Evolutionary conservation across 371 early-diverging fungal genomes (phyloP).

Genomic region (Gilbertella persicaria): DNA sequence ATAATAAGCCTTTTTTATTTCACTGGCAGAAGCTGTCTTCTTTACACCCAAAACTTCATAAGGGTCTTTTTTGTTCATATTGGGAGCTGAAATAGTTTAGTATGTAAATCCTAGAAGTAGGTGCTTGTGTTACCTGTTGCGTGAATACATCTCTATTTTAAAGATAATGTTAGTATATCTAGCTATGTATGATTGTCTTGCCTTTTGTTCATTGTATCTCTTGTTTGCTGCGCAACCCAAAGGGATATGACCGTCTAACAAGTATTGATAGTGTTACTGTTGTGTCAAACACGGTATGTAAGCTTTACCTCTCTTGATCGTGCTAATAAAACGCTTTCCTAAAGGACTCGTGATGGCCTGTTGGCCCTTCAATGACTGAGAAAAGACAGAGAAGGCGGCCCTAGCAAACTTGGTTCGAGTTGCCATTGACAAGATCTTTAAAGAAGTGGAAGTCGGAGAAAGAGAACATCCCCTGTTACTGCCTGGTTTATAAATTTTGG

Average conservation of each 20-base stretch:
- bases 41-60: slow-evolving; percentile 83
- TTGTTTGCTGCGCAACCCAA: neutral
- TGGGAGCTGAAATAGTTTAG: too few relatives aligned
- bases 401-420: too few relatives aligned
- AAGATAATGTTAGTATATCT: neutral
- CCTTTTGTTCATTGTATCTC: neutral
- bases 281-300: too few relatives aligned
- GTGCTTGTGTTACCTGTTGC: neutral
- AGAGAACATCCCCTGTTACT: too few relatives aligned
- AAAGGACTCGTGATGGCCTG: too few relatives aligned
- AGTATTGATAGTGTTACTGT: too few relatives aligned
- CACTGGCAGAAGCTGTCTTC: slow-evolving; percentile 71
- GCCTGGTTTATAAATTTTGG: too few relatives aligned
- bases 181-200: neutral
- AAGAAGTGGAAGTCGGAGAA: too few relatives aligned
- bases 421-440: too few relatives aligned
- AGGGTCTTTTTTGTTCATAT: slow-evolving; percentile 60
- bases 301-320: neutral
- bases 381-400: too few relatives aligned
- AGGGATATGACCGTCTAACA: neutral
- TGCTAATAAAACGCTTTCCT: neutral
- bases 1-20: slow-evolving; percentile 96
- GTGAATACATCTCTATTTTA: neutral
- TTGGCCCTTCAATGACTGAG: too few relatives aligned
- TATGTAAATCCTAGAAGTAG: too few relatives aligned